phyloP scores from a whole-genome alignment of 352 stramenopile species.

The Globisporangium takayamanum region DNA sequence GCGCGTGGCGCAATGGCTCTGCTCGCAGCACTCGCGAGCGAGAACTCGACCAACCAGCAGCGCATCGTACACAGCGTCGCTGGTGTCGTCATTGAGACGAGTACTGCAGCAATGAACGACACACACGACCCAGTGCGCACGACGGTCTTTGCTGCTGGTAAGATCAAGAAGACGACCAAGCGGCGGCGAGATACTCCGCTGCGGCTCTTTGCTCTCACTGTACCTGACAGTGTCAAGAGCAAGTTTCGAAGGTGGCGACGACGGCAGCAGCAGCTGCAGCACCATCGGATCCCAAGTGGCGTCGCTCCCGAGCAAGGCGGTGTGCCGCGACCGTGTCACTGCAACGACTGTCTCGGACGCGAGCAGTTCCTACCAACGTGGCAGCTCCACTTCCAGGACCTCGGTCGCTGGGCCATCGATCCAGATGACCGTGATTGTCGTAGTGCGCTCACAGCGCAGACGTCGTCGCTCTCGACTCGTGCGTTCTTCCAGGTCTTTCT shows the following conservation, averaged over 20 bases:
- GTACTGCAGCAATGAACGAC: neutral
- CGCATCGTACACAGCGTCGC: slow-evolving; percentile 30
- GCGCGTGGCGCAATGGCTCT: slow-evolving; percentile 18
- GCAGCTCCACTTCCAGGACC: slow-evolving; percentile 47
- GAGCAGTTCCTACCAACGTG: slow-evolving; percentile 45
- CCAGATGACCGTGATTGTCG: neutral
- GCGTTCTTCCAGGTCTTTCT: slow-evolving; percentile 31
- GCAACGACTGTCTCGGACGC: slow-evolving; percentile 41
- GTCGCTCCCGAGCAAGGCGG: slow-evolving; percentile 28
- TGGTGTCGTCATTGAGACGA: slow-evolving; percentile 17
- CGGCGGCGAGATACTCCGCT: neutral
- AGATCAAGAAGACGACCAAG: slow-evolving; percentile 10
- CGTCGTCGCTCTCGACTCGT: neutral
- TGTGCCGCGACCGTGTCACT: slow-evolving; percentile 38
- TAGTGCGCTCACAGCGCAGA: neutral
- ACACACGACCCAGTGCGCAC: neutral
- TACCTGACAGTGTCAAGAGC: slow-evolving; percentile 22
- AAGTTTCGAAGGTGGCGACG: slow-evolving; percentile 37
- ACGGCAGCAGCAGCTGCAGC: slow-evolving; percentile 27
- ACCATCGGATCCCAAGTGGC: slow-evolving; percentile 29
- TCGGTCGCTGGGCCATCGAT: slow-evolving; percentile 29
- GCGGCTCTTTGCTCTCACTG: slow-evolving; percentile 28
- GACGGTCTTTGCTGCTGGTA: slow-evolving; percentile 12
- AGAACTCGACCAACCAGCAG: slow-evolving; percentile 30
- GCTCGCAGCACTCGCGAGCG: slow-evolving; percentile 27